phyloP scores from a whole-genome alignment of 2,329 filamentous ascomycete genomes.

The Ophiostoma tasmaniense region DNA sequence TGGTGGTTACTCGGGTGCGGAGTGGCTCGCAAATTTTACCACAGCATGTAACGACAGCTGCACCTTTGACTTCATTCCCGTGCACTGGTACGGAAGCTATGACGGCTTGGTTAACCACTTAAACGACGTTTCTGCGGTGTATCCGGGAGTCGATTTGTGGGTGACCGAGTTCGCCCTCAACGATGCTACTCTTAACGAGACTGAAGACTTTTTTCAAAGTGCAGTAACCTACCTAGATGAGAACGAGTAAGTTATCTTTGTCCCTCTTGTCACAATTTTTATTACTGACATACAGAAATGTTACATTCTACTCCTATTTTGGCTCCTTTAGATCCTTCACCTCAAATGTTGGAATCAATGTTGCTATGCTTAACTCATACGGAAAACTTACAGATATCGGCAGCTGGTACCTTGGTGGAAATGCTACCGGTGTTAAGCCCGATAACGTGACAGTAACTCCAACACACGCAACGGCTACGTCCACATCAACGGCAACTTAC shows the following conservation, averaged over 20 bases:
- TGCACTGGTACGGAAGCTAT: constrained; percentile 64
- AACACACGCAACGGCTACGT: not conserved
- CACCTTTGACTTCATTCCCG: constrained; percentile 51
- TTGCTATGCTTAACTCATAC: constrained; percentile 56
- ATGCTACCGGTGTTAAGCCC: constrained; percentile 37
- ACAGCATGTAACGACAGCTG: constrained; percentile 53
- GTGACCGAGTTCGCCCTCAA: constrained; percentile 66
- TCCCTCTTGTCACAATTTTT: not conserved
- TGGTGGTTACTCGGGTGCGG: constrained; percentile 48
- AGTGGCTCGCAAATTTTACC: constrained; percentile 60
- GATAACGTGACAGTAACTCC: constrained; percentile 12
- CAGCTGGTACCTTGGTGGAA: constrained; percentile 59
- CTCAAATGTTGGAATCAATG: constrained; percentile 66
- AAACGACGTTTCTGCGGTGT: constrained; percentile 45
- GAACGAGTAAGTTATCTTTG: constrained; percentile 29
- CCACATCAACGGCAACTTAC: constrained; percentile 3
- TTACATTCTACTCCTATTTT: constrained; percentile 66
- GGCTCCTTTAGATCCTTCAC: constrained; percentile 61
- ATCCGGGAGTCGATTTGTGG: constrained; percentile 57
- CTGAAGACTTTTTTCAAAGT: constrained; percentile 59
- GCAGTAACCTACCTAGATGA: constrained; percentile 58
- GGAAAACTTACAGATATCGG: constrained; percentile 68
- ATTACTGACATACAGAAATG: constrained; percentile 28
- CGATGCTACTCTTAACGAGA: constrained; percentile 44
- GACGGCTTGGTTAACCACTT: constrained; percentile 58